Conservation (phyloP, 345 rosid genomes). For the Luvunga scandens region DNA sequence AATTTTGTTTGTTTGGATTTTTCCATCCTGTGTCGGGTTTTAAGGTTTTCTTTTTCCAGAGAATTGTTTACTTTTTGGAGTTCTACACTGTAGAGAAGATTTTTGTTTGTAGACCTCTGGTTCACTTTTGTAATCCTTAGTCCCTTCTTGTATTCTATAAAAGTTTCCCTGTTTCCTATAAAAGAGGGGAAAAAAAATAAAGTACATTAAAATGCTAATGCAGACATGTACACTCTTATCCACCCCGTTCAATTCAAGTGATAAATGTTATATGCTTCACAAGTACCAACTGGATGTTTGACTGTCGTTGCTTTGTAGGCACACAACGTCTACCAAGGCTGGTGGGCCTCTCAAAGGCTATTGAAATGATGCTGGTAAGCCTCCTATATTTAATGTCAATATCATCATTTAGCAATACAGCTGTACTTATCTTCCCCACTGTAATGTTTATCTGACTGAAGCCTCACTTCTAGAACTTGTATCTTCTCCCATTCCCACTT, state of each 20-base stretch:
- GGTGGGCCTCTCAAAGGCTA: conserved; percentile 78
- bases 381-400: background rate
- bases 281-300: conserved; percentile 11
- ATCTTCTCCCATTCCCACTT: background rate
- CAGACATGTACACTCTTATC: background rate
- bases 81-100: too few species aligned
- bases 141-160: too few species aligned
- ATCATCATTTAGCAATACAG: background rate
- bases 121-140: too few species aligned
- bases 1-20: too few species aligned
- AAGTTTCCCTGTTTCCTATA: too few species aligned
- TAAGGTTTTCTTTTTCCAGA: too few species aligned
- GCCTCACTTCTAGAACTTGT: background rate
- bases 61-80: too few species aligned
- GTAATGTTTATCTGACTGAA: background rate
- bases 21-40: too few species aligned
- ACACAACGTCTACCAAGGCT: conserved; percentile 99
- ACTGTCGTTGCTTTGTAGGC: conserved; percentile 42
- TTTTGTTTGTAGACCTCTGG: too few species aligned
- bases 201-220: too few species aligned
- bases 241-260: conserved; percentile 5
- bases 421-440: background rate
- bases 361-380: conserved; percentile 83
- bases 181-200: too few species aligned
- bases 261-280: conserved; percentile 6